A percentile compares a stretch with the other conserved stretches of the same genome.
phyloP scores from a whole-genome alignment of 2,329 filamentous ascomycete genomes.

The Dothistroma pini region DNA sequence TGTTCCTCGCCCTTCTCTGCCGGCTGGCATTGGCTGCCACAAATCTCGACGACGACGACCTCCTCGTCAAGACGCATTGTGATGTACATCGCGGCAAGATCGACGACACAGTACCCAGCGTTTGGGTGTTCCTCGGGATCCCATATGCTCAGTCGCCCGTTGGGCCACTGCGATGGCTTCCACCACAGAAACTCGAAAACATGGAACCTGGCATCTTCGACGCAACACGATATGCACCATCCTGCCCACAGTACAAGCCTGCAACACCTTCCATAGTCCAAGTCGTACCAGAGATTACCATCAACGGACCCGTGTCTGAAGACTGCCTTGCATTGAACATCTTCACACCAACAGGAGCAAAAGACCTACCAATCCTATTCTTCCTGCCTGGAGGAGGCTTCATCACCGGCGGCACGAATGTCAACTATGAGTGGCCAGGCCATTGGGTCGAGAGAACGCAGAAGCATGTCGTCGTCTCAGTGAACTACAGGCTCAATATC shows the following conservation, averaged over 20 bases:
- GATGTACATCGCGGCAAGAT: slow-evolving; percentile 4
- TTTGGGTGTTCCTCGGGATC: slow-evolving; percentile 36
- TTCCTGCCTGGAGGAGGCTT: slow-evolving; percentile 51
- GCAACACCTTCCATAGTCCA: slow-evolving; percentile 22
- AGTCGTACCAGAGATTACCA: slow-evolving; percentile 32
- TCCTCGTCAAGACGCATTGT: slow-evolving; percentile 2
- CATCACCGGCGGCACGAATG: slow-evolving; percentile 41
- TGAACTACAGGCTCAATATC: slow-evolving; percentile 43
- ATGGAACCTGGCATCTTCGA: slow-evolving; percentile 19
- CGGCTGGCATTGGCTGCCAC: neutral
- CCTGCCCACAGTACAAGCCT: slow-evolving; percentile 29
- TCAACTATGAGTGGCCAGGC: slow-evolving; percentile 46
- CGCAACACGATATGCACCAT: slow-evolving; percentile 26
- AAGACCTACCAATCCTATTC: slow-evolving; percentile 43
- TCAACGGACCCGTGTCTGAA: slow-evolving; percentile 34
- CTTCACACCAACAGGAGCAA: slow-evolving; percentile 38
- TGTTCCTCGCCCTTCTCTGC: neutral
- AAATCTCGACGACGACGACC: neutral
- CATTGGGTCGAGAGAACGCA: slow-evolving; percentile 42
- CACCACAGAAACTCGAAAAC: slow-evolving; percentile 21
- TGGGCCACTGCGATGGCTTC: slow-evolving; percentile 35
- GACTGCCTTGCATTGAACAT: slow-evolving; percentile 49
- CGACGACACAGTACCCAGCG: slow-evolving; percentile 11
- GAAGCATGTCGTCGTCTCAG: slow-evolving; percentile 37
- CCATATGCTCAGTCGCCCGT: slow-evolving; percentile 37